A percentile compares a stretch with the other conserved stretches of the same genome.
phyloP scores from a whole-genome alignment of 768 basidiomycete genomes.

The Calocera cornea region DNA sequence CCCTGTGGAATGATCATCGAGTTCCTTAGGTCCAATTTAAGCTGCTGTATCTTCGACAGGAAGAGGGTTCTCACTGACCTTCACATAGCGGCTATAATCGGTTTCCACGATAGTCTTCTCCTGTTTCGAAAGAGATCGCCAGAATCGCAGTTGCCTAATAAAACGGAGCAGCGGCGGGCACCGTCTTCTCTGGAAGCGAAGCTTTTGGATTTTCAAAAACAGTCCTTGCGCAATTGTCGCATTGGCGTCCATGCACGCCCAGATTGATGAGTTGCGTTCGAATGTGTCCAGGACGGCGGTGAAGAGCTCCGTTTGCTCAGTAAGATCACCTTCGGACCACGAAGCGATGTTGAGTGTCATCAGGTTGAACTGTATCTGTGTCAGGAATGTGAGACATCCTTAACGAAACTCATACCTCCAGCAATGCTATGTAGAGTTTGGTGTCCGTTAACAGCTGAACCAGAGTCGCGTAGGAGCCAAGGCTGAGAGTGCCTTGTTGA shows the following conservation, averaged over 20 bases:
- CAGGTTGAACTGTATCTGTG: slow-evolving; percentile 23
- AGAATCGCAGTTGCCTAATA: not conserved
- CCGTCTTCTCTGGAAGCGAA: slow-evolving; percentile 52
- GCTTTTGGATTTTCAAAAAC: slow-evolving; percentile 45
- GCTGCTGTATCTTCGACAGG: not conserved
- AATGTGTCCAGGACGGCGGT: slow-evolving; percentile 55
- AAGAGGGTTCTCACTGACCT: not conserved
- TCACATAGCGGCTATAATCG: not conserved
- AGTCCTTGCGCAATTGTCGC: slow-evolving; percentile 44
- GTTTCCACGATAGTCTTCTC: not conserved
- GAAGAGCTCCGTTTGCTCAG: slow-evolving; percentile 36
- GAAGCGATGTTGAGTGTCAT: slow-evolving; percentile 39
- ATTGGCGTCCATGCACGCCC: slow-evolving; percentile 61
- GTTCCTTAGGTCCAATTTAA: not conserved
- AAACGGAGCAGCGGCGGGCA: slow-evolving; percentile 50
- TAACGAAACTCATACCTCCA: slow-evolving; percentile 39
- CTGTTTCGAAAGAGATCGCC: not conserved
- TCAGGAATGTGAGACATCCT: not conserved
- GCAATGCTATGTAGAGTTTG: slow-evolving; percentile 10
- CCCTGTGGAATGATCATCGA: not conserved
- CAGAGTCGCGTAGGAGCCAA: slow-evolving; percentile 50
- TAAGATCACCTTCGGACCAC: not conserved
- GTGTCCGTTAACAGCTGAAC: not conserved
- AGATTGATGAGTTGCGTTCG: slow-evolving; percentile 56
- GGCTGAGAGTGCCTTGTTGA: slow-evolving; percentile 45